Evolutionary conservation across 768 basidiomycete genomes (phyloP), one percentile per base, ranked within the genome.

Genomic region (Gloeostereum incarnatum): DNA sequence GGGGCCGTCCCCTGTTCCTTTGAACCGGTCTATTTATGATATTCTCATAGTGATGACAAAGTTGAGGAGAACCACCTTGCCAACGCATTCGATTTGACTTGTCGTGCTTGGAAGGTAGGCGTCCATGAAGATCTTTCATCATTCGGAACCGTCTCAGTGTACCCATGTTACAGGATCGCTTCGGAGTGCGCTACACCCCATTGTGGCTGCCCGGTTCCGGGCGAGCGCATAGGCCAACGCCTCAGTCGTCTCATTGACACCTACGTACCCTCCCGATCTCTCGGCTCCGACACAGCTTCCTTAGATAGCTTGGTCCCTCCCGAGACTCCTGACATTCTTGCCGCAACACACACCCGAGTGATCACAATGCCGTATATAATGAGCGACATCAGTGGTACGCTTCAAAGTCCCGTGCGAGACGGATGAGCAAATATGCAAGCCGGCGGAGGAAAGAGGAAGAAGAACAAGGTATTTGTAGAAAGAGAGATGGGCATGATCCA

Each of bases 41-140:
- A 14, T 29, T 34, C 32, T 19, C 8, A 9, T 17, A 34, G 32
- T 16, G 32, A 34, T 34, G 32, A 34, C 17, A 34, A 34, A 17
- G 32, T 34, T 17, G 18, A n/a, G 17, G 32, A 34, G 17, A n/a
- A 13, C 11, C 8, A 8, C 8, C 32, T 34, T 34, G 8, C 13
- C 17, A 9, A 9, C 17, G 8, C 32, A 9, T 34, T 34, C 32
- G 32, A 34, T 34, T 9, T 9, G 8, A 34, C 32, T n/a, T 34
- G 32, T 19, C 32, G 32, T 19, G 32, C 32, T 34, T 34, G 32
- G 32, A 8, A n/a, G 9, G 32, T 34, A 34, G 17, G 32, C 17
- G 17, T 16, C 17, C 17, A 16, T n/a, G n/a, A n/a, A n/a, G n/a
- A n/a, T n/a, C 36, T 29, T 29, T 29, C 26, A 29, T 8, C 14